A percentile compares a stretch with the other conserved stretches of the same genome.
Conservation (phyloP, 805 yeast species). For the Clavispora carvajalis region DNA sequence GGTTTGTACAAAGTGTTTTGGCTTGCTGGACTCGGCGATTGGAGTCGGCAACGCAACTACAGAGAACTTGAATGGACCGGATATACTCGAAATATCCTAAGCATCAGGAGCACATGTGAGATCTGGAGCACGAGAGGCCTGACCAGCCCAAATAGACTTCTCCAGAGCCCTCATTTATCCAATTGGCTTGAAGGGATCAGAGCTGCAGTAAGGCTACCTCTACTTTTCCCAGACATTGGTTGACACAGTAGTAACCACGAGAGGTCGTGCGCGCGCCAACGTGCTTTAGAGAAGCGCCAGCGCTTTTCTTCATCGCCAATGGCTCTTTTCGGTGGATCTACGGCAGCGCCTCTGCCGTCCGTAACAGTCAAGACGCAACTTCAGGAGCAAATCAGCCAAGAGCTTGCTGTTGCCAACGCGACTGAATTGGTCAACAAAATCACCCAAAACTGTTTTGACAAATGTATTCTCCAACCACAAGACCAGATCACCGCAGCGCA, state of each 20-base stretch:
- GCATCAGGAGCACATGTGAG: too few relatives aligned
- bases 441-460: slow-evolving; percentile 81
- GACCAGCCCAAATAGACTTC: too few relatives aligned
- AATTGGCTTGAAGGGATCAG: too few relatives aligned
- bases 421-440: slow-evolving; percentile 79
- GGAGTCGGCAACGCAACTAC: too few relatives aligned
- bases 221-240: too few relatives aligned
- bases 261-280: not conserved
- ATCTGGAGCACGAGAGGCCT: too few relatives aligned
- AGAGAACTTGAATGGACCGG: too few relatives aligned
- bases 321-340: slow-evolving; percentile 14
- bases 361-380: slow-evolving; percentile 48
- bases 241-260: not conserved
- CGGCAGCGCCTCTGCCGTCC: slow-evolving; percentile 7
- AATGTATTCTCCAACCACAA: slow-evolving; percentile 66
- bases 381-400: slow-evolving; percentile 69
- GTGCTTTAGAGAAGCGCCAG: not conserved
- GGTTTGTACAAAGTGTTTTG: too few relatives aligned
- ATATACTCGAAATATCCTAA: too few relatives aligned
- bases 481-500: slow-evolving; percentile 45
- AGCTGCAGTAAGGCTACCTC: too few relatives aligned
- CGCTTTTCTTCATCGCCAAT: slow-evolving; percentile 2
- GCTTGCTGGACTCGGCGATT: too few relatives aligned
- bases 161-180: too few relatives aligned
- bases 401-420: slow-evolving; percentile 87